A percentile compares a stretch with the other conserved stretches of the same genome.
Conservation (phyloP, 1,284 basidiomycete species). For the Coriolopsis trogii region DNA sequence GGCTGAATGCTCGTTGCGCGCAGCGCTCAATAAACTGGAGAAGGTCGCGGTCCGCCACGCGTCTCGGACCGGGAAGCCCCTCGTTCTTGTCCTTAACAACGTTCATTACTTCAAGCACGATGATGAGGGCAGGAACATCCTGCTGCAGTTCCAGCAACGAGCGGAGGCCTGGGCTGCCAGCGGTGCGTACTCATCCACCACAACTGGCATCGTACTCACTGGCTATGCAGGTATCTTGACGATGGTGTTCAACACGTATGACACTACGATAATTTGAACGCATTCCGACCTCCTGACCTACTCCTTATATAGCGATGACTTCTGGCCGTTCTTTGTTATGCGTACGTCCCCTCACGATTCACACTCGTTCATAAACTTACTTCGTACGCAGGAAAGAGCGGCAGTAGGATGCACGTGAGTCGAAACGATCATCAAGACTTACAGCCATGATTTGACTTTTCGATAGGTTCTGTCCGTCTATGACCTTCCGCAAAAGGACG, state of each 20-base stretch:
- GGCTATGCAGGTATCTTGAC: constrained; percentile 65
- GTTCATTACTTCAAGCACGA: constrained; percentile 82
- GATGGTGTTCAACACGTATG: constrained; percentile 79
- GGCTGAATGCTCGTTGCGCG: neutral
- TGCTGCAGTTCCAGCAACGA: constrained; percentile 83
- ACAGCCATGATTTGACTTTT: neutral
- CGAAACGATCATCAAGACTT: neutral
- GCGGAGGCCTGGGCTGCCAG: constrained; percentile 86
- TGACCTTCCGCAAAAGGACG: constrained; percentile 68
- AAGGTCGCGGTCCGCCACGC: constrained; percentile 79
- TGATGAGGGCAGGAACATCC: constrained; percentile 74
- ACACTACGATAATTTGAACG: constrained; percentile 3
- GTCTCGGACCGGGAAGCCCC: constrained; percentile 59
- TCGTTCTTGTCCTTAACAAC: constrained; percentile 80
- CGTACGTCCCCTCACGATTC: constrained; percentile 42
- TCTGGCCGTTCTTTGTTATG: constrained; percentile 75
- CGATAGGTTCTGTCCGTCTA: constrained; percentile 70
- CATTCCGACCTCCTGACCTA: constrained; percentile 1
- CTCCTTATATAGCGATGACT: constrained; percentile 63
- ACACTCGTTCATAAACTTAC: constrained; percentile 6
- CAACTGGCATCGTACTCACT: neutral
- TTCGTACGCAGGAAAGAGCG: constrained; percentile 57
- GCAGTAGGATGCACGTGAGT: constrained; percentile 71
- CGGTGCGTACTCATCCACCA: constrained; percentile 43
- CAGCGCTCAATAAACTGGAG: constrained; percentile 82